Percentiles rank a stretch among this genome's conserved stretches.
phyloP scores from a whole-genome alignment of 1,284 basidiomycete species.

The Chondrostereum purpureum region DNA sequence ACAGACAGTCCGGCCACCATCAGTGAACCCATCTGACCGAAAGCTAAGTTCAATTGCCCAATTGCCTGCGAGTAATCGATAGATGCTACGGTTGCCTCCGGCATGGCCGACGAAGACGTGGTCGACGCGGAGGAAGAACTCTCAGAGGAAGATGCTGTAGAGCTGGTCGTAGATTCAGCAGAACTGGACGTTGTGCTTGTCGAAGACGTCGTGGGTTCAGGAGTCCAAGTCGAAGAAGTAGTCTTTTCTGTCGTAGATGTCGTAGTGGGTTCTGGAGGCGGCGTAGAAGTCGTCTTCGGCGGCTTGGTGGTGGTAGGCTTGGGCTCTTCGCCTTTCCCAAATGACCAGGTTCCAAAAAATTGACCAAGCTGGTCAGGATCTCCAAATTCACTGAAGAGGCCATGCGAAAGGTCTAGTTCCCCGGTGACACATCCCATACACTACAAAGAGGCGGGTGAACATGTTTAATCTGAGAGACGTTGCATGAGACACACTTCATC shows the following conservation, averaged over 20 bases:
- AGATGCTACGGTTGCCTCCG: neutral
- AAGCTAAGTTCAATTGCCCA: neutral
- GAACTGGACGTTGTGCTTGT: neutral
- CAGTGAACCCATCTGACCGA: slow-evolving; percentile 1
- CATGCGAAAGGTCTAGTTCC: slow-evolving; percentile 46
- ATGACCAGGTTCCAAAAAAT: slow-evolving; percentile 37
- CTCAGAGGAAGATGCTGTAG: neutral
- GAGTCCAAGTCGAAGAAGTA: neutral
- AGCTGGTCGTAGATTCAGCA: neutral
- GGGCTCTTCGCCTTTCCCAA: slow-evolving; percentile 19
- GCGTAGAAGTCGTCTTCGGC: neutral
- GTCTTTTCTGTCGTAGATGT: slow-evolving; percentile 1
- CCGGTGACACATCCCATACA: slow-evolving; percentile 41
- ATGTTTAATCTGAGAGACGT: neutral
- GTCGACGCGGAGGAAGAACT: slow-evolving; percentile 1
- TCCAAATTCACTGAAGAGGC: slow-evolving; percentile 39
- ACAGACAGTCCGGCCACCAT: slow-evolving; percentile 1
- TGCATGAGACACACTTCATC: slow-evolving; percentile 35
- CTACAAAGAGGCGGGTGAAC: slow-evolving; percentile 12
- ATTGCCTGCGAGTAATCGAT: slow-evolving; percentile 2
- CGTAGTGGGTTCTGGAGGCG: neutral
- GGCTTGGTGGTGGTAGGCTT: slow-evolving; percentile 2
- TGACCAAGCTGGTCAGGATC: slow-evolving; percentile 22
- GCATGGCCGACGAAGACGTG: slow-evolving; percentile 1
- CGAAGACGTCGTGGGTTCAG: neutral